phyloP scores from a whole-genome alignment of 163 green algal species.

The Scenedesmus sp. region DNA sequence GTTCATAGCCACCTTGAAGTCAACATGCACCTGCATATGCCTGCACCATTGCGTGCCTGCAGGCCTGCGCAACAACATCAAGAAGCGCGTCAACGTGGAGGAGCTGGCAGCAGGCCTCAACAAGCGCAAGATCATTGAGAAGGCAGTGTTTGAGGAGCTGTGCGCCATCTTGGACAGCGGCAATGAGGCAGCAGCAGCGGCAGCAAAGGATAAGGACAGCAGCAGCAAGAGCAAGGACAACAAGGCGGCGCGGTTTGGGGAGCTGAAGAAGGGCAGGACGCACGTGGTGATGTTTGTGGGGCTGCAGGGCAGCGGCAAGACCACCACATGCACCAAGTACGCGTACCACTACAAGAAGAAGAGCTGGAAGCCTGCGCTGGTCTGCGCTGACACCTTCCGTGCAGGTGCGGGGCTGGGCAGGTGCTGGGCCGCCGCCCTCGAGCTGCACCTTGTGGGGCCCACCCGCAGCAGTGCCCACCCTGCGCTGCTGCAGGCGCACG shows the following conservation, averaged over 20 bases:
- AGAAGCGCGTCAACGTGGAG: conserved; percentile 94
- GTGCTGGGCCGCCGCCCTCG: neutral
- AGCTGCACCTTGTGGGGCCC: neutral
- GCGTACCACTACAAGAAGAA: conserved; percentile 97
- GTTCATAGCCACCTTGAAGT: neutral
- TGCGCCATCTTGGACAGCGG: conserved; percentile 89
- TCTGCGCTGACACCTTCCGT: conserved; percentile 99
- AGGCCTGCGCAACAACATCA: conserved; percentile 80
- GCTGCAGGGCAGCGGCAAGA: conserved; percentile 95
- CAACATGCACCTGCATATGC: neutral
- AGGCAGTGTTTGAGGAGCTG: conserved; percentile 99
- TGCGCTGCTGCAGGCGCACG: neutral
- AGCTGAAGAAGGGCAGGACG: conserved; percentile 92
- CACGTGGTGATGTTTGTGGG: conserved; percentile 99
- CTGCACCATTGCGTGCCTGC: neutral
- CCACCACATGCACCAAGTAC: conserved; percentile 99
- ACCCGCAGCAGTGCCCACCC: neutral
- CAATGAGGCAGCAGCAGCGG: neutral
- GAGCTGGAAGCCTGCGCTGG: conserved; percentile 97
- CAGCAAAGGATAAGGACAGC: conserved; percentile 26
- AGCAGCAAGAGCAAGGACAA: conserved; percentile 29
- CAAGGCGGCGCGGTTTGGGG: conserved; percentile 46
- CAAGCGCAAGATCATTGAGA: conserved; percentile 96
- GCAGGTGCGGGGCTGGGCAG: conserved; percentile 92
- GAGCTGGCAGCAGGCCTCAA: conserved; percentile 94